These are phyloP conservation scores for Caryopteris hybrid DNA, from an alignment of 305 asterid genomes.

Conservation along the genomic window DNA sequence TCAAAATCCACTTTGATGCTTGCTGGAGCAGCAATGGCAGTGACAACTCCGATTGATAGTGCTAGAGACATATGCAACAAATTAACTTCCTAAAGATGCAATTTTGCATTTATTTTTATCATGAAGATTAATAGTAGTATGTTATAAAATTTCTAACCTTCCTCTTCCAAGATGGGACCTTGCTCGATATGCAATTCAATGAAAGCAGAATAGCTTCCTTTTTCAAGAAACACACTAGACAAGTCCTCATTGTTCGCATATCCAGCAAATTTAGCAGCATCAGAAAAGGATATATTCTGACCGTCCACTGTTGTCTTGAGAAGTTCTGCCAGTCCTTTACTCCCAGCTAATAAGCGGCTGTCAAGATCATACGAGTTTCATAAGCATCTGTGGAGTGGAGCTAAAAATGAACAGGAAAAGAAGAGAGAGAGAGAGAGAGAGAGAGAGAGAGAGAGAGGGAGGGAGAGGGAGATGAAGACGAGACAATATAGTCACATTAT, in stretches of 20 bases:
- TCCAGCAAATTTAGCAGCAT: conserved; percentile 79
- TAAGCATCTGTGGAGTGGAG: conserved; percentile 5
- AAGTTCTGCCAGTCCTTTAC: conserved; percentile 51
- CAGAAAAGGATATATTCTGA: conserved; percentile 56
- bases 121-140: neutral
- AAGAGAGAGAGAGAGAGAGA: neutral
- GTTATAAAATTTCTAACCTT: conserved; percentile 42
- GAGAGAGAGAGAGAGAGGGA: neutral
- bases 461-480: too few relatives aligned
- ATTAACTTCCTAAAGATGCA: neutral
- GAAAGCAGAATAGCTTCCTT: conserved; percentile 78
- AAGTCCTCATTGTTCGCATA: conserved; percentile 45
- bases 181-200: conserved; percentile 94
- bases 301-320: conserved; percentile 62
- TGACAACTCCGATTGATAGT: conserved; percentile 72
- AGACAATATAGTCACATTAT: neutral
- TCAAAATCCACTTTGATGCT: conserved; percentile 89
- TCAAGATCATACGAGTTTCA: conserved; percentile 32
- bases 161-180: conserved; percentile 94
- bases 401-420: neutral
- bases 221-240: conserved; percentile 55
- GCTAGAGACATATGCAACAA: conserved; percentile 26
- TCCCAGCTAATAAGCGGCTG: conserved; percentile 92
- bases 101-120: neutral
- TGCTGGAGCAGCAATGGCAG: conserved; percentile 98